phyloP scores from a whole-genome alignment of 108 stramenopile genomes.

The Asterionellopsis glacialis region DNA sequence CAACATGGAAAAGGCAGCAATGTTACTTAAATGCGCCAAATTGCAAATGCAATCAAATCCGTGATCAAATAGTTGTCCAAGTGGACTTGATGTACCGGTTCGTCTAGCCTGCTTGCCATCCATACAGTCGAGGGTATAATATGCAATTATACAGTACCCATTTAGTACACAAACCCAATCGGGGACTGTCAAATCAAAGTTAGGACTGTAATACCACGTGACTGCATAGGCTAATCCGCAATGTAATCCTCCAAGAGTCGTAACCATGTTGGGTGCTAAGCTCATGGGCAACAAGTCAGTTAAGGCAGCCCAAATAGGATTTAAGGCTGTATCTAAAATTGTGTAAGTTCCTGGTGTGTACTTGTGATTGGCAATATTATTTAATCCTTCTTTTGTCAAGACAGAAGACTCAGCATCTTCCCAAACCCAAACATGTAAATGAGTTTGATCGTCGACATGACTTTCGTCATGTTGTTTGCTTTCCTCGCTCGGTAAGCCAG shows the following conservation, averaged over 20 bases:
- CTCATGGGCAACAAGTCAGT: conserved; percentile 79
- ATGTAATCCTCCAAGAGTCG: conserved; percentile 67
- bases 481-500: too few species aligned
- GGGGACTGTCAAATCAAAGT: conserved; percentile 45
- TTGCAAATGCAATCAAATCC: conserved; percentile 93
- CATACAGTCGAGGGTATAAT: conserved; percentile 83
- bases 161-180: conserved; percentile 53
- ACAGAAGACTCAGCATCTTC: conserved; percentile 4
- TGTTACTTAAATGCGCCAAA: conserved; percentile 46
- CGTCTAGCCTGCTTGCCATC: conserved; percentile 88
- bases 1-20: conserved; percentile 35
- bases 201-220: conserved; percentile 42
- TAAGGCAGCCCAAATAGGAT: conserved; percentile 78
- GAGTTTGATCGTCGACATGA: too few species aligned
- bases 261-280: conserved; percentile 91
- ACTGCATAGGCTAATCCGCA: conserved; percentile 51
- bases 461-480: too few species aligned
- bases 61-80: conserved; percentile 97
- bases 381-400: conserved; percentile 47
- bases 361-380: conserved; percentile 75
- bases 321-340: conserved; percentile 64
- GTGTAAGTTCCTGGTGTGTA: conserved; percentile 72
- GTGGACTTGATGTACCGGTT: conserved; percentile 56
- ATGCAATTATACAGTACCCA: conserved; percentile 51
- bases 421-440: too few species aligned